Evolutionary conservation across 176 grass and related monocot species (phyloP).

Genomic region (Eragrostis nindensis): DNA sequence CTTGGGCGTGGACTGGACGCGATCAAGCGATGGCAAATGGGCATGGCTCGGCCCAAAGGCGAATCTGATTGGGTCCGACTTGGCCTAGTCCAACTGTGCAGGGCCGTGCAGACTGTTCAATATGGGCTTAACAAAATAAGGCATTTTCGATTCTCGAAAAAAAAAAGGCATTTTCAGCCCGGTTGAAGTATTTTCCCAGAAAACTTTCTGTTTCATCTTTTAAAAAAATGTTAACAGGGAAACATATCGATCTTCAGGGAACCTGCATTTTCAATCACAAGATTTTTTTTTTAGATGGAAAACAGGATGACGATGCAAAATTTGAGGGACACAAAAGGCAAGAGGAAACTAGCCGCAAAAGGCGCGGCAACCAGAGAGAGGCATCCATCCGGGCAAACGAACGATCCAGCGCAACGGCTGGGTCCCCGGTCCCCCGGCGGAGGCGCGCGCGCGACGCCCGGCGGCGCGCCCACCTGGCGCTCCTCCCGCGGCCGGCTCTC

Average conservation of each 20-base stretch:
- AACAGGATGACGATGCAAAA: not conserved
- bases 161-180: too few species aligned
- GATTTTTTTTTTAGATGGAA: not conserved
- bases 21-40: not conserved
- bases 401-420: not conserved
- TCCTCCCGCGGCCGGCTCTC: not conserved
- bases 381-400: not conserved
- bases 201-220: too few species aligned
- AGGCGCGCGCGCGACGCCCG: conserved; percentile 5
- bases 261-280: not conserved
- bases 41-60: too few species aligned
- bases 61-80: too few species aligned
- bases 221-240: not conserved
- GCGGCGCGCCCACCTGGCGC: conserved; percentile 12
- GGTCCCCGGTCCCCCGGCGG: not conserved
- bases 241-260: not conserved
- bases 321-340: not conserved
- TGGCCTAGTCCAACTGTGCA: too few species aligned
- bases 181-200: not conserved
- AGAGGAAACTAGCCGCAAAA: not conserved
- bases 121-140: too few species aligned
- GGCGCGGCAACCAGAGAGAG: not conserved
- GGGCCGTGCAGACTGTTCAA: too few species aligned
- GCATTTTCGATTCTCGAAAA: too few species aligned
- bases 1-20: not conserved